Evolutionary conservation across 2,329 filamentous ascomycete species (phyloP), one percentile per base, ranked within the genome.

Genomic region (Aspergillus persii): DNA sequence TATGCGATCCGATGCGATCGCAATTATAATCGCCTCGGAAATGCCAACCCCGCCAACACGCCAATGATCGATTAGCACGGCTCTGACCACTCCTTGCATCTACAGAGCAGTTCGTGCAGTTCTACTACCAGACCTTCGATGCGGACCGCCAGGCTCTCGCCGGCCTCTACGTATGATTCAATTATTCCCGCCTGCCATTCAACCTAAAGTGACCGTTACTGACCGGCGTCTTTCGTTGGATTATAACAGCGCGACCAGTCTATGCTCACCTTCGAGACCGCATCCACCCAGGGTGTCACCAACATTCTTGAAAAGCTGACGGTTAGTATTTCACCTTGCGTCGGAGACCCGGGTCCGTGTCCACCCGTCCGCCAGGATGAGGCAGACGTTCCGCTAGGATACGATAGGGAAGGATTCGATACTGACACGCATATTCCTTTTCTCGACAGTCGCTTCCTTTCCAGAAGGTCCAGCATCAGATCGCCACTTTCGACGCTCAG

Each of bases 121-220:
- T 89, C 83, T 98, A 97, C 86, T 97, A 96, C 85, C 83, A 89
- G 71, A 88, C 87, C 61, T 96, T 97, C 79, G 92, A 96, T 76
- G 64, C 73, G 62, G 83, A 93, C 78, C 89, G 92, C 71, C 78
- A 79, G 57, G 69, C 74, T 54, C 84, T 97, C 48, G 79, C 77
- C 12, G 72, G 79, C 62, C 91, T 97, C 80, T 98, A 97, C 83
- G 94, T 96, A 86, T 74, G 90, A 59, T 39, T 30, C 12, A 26
- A 57, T 46, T 54, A 39, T 18, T 18, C 29, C 30, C 44, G n/a
- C 30, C 36, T 7, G 12, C 44, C 11, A 18, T 11, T 12, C 11
- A 46, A 39, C n/a, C 41, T 41, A 41, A 23, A 23, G 18, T 23
- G 36, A 41, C 36, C 15, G 12, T 41, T 41, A 39, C 36, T 15